A percentile compares a stretch with the other conserved stretches of the same genome.
Conservation (phyloP, 2,329 filamentous ascomycete species). For the Alternaria sp. region DNA sequence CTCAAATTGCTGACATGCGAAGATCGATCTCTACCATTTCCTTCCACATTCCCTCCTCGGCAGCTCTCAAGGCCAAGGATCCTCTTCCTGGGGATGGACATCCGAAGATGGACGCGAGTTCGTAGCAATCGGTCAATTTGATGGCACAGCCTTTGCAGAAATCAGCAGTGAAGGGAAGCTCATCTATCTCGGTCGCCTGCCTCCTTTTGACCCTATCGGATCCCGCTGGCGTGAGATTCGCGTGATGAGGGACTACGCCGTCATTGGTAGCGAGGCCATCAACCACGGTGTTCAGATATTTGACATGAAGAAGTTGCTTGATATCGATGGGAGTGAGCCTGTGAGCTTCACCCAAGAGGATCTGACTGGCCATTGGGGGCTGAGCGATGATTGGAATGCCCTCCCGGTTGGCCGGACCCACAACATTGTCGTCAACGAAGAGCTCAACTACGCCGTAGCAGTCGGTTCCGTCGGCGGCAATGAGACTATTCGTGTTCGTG, state of each 20-base stretch:
- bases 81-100: slow-evolving; percentile 62
- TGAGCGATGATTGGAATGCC: slow-evolving; percentile 16
- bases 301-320: slow-evolving; percentile 61
- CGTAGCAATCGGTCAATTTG: slow-evolving; percentile 59
- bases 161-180: slow-evolving; percentile 59
- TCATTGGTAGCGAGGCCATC: slow-evolving; percentile 48
- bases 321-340: slow-evolving; percentile 33
- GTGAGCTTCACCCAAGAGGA: slow-evolving; percentile 37
- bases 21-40: slow-evolving; percentile 64
- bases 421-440: slow-evolving; percentile 45
- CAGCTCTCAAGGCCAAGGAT: slow-evolving; percentile 50
- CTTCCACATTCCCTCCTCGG: slow-evolving; percentile 61
- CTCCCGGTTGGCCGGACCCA: slow-evolving; percentile 43
- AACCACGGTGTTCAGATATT: slow-evolving; percentile 67
- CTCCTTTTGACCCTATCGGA: slow-evolving; percentile 54
- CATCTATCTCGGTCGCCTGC: slow-evolving; percentile 60
- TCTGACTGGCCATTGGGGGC: slow-evolving; percentile 35
- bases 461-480: slow-evolving; percentile 38
- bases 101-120: slow-evolving; percentile 61
- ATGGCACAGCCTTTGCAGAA: slow-evolving; percentile 39
- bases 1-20: slow-evolving; percentile 12
- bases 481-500: slow-evolving; percentile 36
- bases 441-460: slow-evolving; percentile 40
- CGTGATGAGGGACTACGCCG: slow-evolving; percentile 47
- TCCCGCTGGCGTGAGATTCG: slow-evolving; percentile 62